Percentiles rank a stretch among this genome's conserved stretches.
These are phyloP conservation scores for Orobanche coerulescens DNA, from an alignment of 257 asterid genomes.

Conservation along the genomic window DNA sequence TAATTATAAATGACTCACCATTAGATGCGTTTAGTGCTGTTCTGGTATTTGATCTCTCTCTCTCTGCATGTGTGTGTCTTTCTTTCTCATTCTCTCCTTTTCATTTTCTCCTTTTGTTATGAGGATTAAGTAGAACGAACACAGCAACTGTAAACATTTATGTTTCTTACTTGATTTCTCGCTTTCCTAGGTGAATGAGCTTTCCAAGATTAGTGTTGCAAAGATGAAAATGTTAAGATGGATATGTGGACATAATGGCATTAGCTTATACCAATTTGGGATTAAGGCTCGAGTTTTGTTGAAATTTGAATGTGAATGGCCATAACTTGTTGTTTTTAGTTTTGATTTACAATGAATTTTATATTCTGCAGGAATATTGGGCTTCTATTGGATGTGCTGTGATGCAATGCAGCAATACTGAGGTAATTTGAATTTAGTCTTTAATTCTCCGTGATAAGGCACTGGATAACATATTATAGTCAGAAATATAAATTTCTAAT, in stretches of 20 bases:
- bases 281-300: no score
- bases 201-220: no score
- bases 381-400: constrained; percentile 96
- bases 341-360: neutral
- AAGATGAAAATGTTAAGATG: no score
- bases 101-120: neutral
- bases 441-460: neutral
- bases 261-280: no score
- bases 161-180: no score
- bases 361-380: constrained; percentile 76
- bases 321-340: neutral
- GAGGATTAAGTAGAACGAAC: no score
- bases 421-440: constrained; percentile 39
- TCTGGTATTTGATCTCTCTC: neutral
- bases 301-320: neutral
- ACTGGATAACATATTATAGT: neutral
- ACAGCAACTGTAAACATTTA: no score
- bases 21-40: no score
- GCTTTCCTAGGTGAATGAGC: no score
- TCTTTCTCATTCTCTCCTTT: no score
- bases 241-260: no score
- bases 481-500: neutral
- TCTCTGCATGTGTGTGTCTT: no score
- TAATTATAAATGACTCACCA: neutral
- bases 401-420: constrained; percentile 99